Base-by-base conservation (phyloP, 345 rosid genomes). In the Alliaria petiolata region DNA sequence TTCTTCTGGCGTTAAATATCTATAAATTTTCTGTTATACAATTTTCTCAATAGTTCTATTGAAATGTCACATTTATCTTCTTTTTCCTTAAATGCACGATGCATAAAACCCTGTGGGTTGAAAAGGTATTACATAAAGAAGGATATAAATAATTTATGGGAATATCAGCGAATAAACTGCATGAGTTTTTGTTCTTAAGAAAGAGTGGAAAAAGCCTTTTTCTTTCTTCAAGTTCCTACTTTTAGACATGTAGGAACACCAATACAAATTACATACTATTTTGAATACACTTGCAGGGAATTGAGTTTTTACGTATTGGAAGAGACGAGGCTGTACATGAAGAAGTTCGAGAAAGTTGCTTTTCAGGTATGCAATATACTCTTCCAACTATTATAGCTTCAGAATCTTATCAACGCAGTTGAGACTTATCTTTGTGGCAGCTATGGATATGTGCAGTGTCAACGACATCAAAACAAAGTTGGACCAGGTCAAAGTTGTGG, bases 231-330 rank as follows among this genome's bases (percentile, higher is more conserved):
- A 31, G 4, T 71, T 19, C 43, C 62, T 39, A 31, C 35, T 28
- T 51, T 25, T 40, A 71, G 53, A 31, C 30, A 28, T 59, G 35
- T 53, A 46, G 58, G 66, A 60, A 42, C 39, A 62, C 22, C 5
- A 16, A 25, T 33, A 42, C 56, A 43, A 16, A 45, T 53, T 33
- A 44, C 51, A 17, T n/a, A n/a, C 36, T 30, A 10, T 45, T 46
- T 47, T 54, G 36, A 63, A 47, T 62, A n/a, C 38, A 26, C 47
- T 57, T 67, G 75, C 81, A 91, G 99, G 80, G 85, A 40, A 83
- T 95, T 63, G 91, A 95, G 70, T 95, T 91, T 84, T 35, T 95
- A 74, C 99, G 96, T 36, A 83, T 91, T 55, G 98, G 99, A 81
- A 91, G 98, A 76, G 86, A 69, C 6, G 98, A 87, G 74, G 92